Evolutionary conservation across 257 asterid species (phyloP), one percentile per base, ranked within the genome.

Genomic region (Ilex aquifolium): DNA sequence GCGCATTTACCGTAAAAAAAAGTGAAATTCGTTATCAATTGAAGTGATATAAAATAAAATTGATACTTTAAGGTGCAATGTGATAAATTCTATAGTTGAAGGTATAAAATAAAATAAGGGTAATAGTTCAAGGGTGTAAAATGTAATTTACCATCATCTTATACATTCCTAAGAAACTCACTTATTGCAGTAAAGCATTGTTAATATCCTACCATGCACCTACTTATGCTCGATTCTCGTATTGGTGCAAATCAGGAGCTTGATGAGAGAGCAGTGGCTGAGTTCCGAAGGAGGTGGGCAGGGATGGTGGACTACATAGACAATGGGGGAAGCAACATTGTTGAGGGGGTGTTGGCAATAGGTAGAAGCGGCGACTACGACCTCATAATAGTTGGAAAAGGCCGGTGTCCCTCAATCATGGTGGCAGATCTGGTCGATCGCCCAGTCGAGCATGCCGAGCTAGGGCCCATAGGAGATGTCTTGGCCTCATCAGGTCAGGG

Each of bases 401-500:
- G 73, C 16, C 32, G 60, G 60, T 60, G 62, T 50, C 65, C 81
- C 31, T 64, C 75, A 7, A 30, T 59, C 6, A 44, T 68, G 32
- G 52, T 51, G 74, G 76, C 62, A 2, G 66, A 57, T 10, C 44
- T 51, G 27, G 44, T 56, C 5, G 72, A 53, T 7, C 66, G 39
- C 9, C 74, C 31, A 2, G 66, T 61, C 4, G 77, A 74, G 67
- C 62, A 71, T 70, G 76, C 72, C 0, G 86, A 81, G 59, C 69
- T 86, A 3, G 90, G 90, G 52, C 80, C 68, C 0, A 32, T 76
- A 0, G 88, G 88, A 5, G 79, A 72, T 51, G 10, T 77, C 2
- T 58, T 86, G 67, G 72, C 84, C 52, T 81, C 88, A 13, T 32
- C 78, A 2, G 71, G 44, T 13, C 77, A 70, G 63, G 81, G 77